These are phyloP conservation scores for Endogone sp. DNA, from an alignment of 192 early-diverging fungal genomes.

Conservation along the genomic window DNA sequence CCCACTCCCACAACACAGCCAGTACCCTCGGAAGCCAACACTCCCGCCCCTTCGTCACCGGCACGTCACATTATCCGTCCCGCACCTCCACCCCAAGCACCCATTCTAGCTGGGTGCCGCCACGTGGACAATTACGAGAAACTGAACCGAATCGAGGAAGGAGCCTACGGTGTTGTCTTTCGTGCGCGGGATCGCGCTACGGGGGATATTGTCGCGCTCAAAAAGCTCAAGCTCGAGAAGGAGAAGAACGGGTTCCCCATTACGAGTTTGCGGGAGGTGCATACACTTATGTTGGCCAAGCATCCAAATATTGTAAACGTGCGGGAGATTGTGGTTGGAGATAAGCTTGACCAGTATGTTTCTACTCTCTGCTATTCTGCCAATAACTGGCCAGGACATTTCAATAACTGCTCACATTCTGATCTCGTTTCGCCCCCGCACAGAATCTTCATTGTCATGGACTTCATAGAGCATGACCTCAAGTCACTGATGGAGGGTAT, in stretches of 20 bases:
- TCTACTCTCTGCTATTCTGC: background rate
- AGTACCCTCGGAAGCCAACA: background rate
- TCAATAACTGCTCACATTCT: background rate
- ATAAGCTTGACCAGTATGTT: conserved; percentile 52
- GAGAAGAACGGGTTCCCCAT: conserved; percentile 74
- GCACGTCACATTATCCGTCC: background rate
- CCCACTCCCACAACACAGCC: background rate
- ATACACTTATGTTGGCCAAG: conserved; percentile 68
- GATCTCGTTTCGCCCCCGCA: too few relatives aligned
- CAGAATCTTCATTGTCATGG: conserved; percentile 96
- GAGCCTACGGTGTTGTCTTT: conserved; percentile 95
- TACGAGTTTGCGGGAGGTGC: conserved; percentile 74
- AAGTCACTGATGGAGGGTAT: conserved; percentile 87
- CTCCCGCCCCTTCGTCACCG: background rate
- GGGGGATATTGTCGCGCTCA: conserved; percentile 61
- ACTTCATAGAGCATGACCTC: conserved; percentile 94
- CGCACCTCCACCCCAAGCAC: conserved; percentile 21
- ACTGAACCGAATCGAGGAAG: conserved; percentile 95
- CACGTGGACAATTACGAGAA: conserved; percentile 86
- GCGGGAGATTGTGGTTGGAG: conserved; percentile 71
- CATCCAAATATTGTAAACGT: conserved; percentile 84
- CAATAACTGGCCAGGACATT: background rate
- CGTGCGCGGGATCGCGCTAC: conserved; percentile 79
- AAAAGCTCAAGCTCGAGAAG: conserved; percentile 53
- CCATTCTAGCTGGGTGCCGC: conserved; percentile 57